A percentile compares a stretch with the other conserved stretches of the same genome.
phyloP scores from a whole-genome alignment of 306 rosid species.

The Dalbergia cultrata region DNA sequence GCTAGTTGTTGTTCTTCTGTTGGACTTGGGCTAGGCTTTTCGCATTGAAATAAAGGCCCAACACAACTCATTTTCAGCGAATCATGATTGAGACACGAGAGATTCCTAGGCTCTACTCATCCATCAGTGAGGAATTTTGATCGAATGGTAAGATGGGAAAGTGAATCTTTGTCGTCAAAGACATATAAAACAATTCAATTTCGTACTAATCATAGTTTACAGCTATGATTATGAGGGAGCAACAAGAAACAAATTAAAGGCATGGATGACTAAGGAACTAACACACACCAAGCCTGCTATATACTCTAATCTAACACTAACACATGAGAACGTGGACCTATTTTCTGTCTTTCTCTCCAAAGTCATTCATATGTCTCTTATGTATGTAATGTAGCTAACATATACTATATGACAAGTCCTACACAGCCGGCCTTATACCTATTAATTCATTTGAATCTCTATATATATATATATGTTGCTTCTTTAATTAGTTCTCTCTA shows the following conservation, averaged over 20 bases:
- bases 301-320: conserved; percentile 4
- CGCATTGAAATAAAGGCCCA: background rate
- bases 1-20: background rate
- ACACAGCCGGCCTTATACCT: conserved; percentile 61
- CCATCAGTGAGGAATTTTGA: background rate
- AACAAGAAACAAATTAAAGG: conserved; percentile 37
- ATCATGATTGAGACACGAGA: too few relatives aligned
- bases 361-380: conserved; percentile 21
- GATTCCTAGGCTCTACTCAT: too few relatives aligned
- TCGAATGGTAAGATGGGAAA: background rate
- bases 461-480: conserved; percentile 1
- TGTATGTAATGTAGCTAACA: background rate
- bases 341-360: conserved; percentile 14
- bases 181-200: background rate
- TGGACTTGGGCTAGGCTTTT: background rate
- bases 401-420: conserved; percentile 18
- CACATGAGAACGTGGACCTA: background rate
- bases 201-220: background rate
- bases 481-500: background rate
- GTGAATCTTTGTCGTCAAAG: conserved; percentile 8
- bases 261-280: background rate
- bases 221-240: background rate
- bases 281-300: background rate
- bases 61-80: background rate
- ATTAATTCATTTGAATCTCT: conserved; percentile 38